A percentile compares a stretch with the other conserved stretches of the same genome.
Conservation (phyloP, 306 rosid species). For the Vigna mungo region DNA sequence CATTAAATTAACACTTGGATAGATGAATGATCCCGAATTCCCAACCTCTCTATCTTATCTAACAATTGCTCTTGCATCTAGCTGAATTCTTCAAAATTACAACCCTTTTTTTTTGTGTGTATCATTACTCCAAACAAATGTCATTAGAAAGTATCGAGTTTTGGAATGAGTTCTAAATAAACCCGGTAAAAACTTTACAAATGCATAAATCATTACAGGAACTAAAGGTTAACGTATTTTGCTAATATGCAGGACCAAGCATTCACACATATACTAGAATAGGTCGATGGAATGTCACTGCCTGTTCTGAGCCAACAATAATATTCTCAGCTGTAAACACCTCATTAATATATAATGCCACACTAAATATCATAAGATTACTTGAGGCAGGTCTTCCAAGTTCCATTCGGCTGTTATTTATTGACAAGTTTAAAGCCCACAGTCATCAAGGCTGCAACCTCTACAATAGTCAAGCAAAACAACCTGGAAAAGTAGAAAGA, state of each 20-base stretch:
- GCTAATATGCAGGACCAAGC: constrained; percentile 1
- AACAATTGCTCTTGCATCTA: no score
- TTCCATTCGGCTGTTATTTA: constrained; percentile 55
- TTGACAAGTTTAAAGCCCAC: constrained; percentile 45
- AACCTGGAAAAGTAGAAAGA: constrained; percentile 35
- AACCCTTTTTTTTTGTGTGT: no score
- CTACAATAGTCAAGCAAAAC: constrained; percentile 38
- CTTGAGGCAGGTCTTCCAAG: constrained; percentile 77
- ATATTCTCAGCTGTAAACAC: constrained; percentile 24
- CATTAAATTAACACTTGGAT: no score
- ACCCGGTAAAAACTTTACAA: no score
- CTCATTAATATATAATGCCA: constrained; percentile 10
- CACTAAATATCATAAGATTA: constrained; percentile 47
- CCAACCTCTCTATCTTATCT: no score
- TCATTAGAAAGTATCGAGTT: no score
- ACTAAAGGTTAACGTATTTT: neutral
- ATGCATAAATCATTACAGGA: neutral
- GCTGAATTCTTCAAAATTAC: no score
- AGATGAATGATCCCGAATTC: no score
- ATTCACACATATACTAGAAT: neutral
- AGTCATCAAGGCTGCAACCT: constrained; percentile 50
- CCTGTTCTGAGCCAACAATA: constrained; percentile 1
- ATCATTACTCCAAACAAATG: no score
- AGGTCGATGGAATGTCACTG: constrained; percentile 1
- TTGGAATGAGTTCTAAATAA: no score